Evolutionary conservation across 352 stramenopile species (phyloP).

Genomic region (Globisporangium polare): DNA sequence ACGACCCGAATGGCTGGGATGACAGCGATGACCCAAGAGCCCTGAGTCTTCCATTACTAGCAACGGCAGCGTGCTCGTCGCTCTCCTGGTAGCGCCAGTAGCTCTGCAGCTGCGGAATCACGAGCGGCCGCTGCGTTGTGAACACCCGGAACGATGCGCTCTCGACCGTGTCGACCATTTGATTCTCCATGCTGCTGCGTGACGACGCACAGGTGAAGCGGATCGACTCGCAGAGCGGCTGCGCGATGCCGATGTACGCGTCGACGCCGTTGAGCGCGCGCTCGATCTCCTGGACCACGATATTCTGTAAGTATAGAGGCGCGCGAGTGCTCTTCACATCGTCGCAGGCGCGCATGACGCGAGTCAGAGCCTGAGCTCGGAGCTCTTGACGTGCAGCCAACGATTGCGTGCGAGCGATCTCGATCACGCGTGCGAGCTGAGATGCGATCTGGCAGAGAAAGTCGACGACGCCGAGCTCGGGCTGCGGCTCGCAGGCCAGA

Average conservation of each 20-base stretch:
- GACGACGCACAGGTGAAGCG: constrained; percentile 46
- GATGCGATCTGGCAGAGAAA: constrained; percentile 46
- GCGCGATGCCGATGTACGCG: constrained; percentile 57
- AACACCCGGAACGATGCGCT: constrained; percentile 58
- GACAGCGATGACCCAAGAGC: constrained; percentile 21
- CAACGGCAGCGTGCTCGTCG: constrained; percentile 10
- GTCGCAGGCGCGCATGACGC: constrained; percentile 50
- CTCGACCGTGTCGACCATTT: constrained; percentile 29
- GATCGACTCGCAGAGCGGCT: constrained; percentile 47
- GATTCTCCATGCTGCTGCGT: constrained; percentile 46
- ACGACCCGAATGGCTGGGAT: constrained; percentile 19
- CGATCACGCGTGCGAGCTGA: constrained; percentile 19
- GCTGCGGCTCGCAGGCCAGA: constrained; percentile 34
- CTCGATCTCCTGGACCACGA: constrained; percentile 50
- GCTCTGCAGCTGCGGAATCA: constrained; percentile 44
- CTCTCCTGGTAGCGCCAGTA: constrained; percentile 26
- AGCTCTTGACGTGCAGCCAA: constrained; percentile 3
- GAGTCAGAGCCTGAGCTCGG: constrained; percentile 39
- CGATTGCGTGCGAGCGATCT: constrained; percentile 7
- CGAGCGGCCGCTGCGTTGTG: constrained; percentile 33
- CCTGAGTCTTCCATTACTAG: constrained; percentile 19
- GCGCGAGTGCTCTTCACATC: constrained; percentile 18
- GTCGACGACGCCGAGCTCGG: constrained; percentile 75
- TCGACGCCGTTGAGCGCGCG: constrained; percentile 54
- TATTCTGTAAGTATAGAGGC: constrained; percentile 37